A percentile compares a stretch with the other conserved stretches of the same genome.
phyloP scores from a whole-genome alignment of 1,139 yeast species.

The Saccharomycopsis phalli region DNA sequence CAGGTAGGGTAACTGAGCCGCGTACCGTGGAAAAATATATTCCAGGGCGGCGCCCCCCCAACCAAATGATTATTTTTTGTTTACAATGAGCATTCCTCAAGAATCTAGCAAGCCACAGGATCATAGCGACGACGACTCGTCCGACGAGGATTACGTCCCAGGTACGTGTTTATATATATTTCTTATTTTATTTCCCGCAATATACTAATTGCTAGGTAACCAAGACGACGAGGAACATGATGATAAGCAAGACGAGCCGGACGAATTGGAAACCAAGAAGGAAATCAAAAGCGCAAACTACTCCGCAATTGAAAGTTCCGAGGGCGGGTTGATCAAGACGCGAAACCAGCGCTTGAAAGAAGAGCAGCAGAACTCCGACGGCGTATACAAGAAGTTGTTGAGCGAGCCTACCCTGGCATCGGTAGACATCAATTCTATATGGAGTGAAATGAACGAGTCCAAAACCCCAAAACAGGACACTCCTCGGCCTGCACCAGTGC shows the following conservation, averaged over 20 bases:
- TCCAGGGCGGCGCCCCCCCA: too few species aligned
- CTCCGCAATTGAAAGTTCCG: constrained; percentile 37
- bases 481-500: constrained; percentile 23
- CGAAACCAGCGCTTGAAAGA: constrained; percentile 43
- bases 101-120: too few species aligned
- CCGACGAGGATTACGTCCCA: constrained; percentile 58
- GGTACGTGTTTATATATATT: constrained; percentile 23
- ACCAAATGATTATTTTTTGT: too few species aligned
- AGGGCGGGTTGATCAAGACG: constrained; percentile 49
- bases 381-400: constrained; percentile 22
- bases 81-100: too few species aligned
- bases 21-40: too few species aligned
- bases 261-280: constrained; percentile 26
- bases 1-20: too few species aligned
- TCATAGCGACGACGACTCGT: constrained; percentile 29
- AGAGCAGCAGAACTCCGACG: constrained; percentile 26
- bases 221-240: constrained; percentile 24
- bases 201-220: constrained; percentile 21
- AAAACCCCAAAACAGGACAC: constrained; percentile 16
- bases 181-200: constrained; percentile 15
- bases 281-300: constrained; percentile 32
- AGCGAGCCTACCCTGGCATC: constrained; percentile 22
- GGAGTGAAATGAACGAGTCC: constrained; percentile 41
- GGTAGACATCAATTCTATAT: constrained; percentile 42
- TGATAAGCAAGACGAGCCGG: constrained; percentile 24